Base-by-base conservation (phyloP, 2,329 filamentous ascomycete species). In the Aspergillus sp. region DNA sequence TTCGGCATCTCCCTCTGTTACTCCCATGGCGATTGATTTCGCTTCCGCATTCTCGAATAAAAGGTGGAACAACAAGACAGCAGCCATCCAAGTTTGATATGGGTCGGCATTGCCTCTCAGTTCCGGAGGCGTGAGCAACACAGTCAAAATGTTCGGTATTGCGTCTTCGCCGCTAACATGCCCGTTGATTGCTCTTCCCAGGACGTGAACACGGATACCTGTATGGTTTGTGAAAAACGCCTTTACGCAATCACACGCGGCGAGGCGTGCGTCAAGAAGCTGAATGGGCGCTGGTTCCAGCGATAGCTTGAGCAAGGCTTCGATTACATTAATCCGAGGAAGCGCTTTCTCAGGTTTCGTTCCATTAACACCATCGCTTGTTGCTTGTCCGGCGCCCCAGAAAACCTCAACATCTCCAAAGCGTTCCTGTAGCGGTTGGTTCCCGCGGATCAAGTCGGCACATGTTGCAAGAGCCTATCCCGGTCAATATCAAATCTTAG, bases 41-140 rank as follows among this genome's bases (percentile, higher is more conserved):
- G 91, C 91, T 66, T 91, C 86, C 3, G 86, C 80, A 68, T 95
- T 90, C 62, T 96, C 91, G 64, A 89, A 90, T 19, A 98, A 78
- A 11, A 99, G 82, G 70, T 98, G 93, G 68, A 97, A 90, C 65
- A 95, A 85, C 57, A 98, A 86, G 28, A 93, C 89, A 49, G 91
- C 89, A 4, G 95, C 93, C 75, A 98, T 94, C 91, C 94, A 97
- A 63, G 88, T 85, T 50, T 92, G 88, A 74, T 97, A 97, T 0
- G 93, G 92, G 72, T 99, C 95, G 43, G 83, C 83, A 19, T 85
- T 83, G n/a, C 84, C 80, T 48, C 86, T 82, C 19, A 83, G 83
- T 48, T 87, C 83, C 2, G 87, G 82, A 3, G 90, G 87, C 30
- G 87, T 85, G 46, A 98, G 82, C 23, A 99, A 80, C 4, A 93